Conservation (phyloP, 1,284 basidiomycete species). For the Neotropicomus parvogracilis region DNA sequence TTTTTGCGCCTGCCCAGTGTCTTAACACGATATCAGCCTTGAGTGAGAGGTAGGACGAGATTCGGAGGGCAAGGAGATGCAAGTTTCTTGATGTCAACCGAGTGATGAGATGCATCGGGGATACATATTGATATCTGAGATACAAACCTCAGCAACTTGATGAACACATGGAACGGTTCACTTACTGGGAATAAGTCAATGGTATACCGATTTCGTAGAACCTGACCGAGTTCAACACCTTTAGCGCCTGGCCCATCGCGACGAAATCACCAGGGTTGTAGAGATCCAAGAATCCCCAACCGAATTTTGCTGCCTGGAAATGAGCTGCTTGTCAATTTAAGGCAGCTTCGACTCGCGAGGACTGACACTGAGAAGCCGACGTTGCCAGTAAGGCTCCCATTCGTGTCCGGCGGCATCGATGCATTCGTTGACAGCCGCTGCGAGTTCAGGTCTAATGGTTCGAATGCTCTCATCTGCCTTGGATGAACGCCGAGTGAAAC, state of each 20-base stretch:
- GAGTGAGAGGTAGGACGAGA: constrained; percentile 80
- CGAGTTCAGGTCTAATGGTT: constrained; percentile 82
- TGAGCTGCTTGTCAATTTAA: constrained; percentile 6
- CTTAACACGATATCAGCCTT: constrained; percentile 86
- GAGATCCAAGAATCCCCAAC: constrained; percentile 88
- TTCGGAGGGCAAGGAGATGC: constrained; percentile 89
- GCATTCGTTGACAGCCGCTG: constrained; percentile 86
- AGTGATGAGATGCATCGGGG: constrained; percentile 74
- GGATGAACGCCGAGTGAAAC: constrained; percentile 78
- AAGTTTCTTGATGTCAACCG: constrained; percentile 85
- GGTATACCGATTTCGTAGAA: constrained; percentile 92
- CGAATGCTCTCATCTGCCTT: constrained; percentile 93
- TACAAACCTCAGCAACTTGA: neutral
- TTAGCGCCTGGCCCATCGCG: constrained; percentile 85
- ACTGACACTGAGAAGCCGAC: constrained; percentile 73
- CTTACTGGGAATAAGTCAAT: constrained; percentile 85
- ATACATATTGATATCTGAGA: constrained; percentile 70
- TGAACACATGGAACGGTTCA: neutral
- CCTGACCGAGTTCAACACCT: constrained; percentile 93
- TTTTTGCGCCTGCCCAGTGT: constrained; percentile 96
- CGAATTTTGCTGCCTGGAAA: constrained; percentile 87
- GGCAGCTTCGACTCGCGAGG: neutral
- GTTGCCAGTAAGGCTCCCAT: constrained; percentile 89
- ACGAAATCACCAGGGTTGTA: constrained; percentile 91
- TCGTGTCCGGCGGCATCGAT: constrained; percentile 92